Base-by-base conservation (phyloP, 2,329 filamentous ascomycete genomes). In the Pseudocercospora ulei region DNA sequence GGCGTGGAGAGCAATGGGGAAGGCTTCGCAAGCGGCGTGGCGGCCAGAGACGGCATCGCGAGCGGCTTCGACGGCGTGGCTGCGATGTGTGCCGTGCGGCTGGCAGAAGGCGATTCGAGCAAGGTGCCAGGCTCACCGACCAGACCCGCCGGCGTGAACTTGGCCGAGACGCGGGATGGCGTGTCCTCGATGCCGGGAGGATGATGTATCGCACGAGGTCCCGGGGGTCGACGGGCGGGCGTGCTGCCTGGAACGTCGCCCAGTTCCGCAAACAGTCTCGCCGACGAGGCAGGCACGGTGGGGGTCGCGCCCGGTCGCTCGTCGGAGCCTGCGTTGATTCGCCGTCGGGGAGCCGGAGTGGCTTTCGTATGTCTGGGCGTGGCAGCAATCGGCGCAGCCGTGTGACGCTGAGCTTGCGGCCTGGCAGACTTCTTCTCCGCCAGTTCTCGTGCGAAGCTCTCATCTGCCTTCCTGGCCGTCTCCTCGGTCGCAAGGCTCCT, bases 401-500 rank as follows among this genome's bases (percentile, higher is more conserved):
- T 54, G 54, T 40, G 52, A 55, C 14, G 52, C 33, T 29, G 49
- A 33, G 11, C 48, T 46, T 38, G 41, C 55, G 41, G 19, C 51
- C 39, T 27, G 27, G 24, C 20, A 8, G 29, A 38, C 24, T 38
- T 44, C 13, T 38, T 28, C 34, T 51, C 53, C 7, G 50, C 51
- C 12, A 53, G 54, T 6, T 51, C 55, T 39, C 56, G 52, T 3
- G 51, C 57, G 38, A 59, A 58, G 28, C 77, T 72, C 50, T 71
- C 72, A 56, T 85, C 79, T 3, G 75, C 71, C 16, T 75, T 78
- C 48, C 83, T 80, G 3, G 72, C 75, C 40, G 82, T 68, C 23
- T 75, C 71, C 51, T 76, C 78, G 19, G 76, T 76, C 7, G 78
- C 80, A 25, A 81, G 67, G 13, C 75, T 71, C 29, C 83, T 73